Percentiles rank a stretch among this genome's conserved stretches.
Conservation (phyloP, 2,329 filamentous ascomycete species). For the Colletotrichum liaoningense region DNA sequence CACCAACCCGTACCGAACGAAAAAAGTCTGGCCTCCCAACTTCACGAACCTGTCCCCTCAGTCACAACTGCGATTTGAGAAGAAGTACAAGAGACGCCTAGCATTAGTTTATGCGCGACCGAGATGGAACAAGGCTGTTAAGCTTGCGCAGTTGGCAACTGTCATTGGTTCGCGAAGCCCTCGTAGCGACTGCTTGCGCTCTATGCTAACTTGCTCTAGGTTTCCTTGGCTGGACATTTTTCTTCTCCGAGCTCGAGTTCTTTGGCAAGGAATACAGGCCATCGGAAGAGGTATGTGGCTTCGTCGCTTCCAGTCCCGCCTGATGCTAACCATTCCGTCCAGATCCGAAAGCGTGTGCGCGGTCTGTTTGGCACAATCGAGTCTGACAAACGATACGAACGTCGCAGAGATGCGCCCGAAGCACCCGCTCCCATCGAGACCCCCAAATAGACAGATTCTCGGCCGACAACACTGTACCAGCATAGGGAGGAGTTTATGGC, state of each 20-base stretch:
- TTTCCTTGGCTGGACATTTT: constrained; percentile 51
- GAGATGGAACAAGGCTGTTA: constrained; percentile 72
- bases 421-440: constrained; percentile 41
- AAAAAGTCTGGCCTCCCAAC: constrained; percentile 83
- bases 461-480: neutral
- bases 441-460: constrained; percentile 14
- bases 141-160: constrained; percentile 71
- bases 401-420: constrained; percentile 51
- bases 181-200: constrained; percentile 1
- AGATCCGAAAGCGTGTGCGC: constrained; percentile 51
- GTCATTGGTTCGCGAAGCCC: constrained; percentile 62
- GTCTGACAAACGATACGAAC: constrained; percentile 55
- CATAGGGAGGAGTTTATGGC: constrained; percentile 34
- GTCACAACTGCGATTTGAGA: constrained; percentile 82
- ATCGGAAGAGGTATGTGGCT: constrained; percentile 50
- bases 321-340: neutral
- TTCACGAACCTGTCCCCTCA: constrained; percentile 76
- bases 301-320: neutral
- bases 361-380: constrained; percentile 54
- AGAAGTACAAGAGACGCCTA: constrained; percentile 79
- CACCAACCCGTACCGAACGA: constrained; percentile 71
- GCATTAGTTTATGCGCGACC: constrained; percentile 71
- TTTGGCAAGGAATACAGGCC: constrained; percentile 56
- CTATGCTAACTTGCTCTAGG: constrained; percentile 40
- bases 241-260: constrained; percentile 58